Percentiles rank a stretch among this genome's conserved stretches.
Evolutionary conservation across 257 asterid genomes (phyloP).

Genomic region (Fraxinus pennsylvanica): DNA sequence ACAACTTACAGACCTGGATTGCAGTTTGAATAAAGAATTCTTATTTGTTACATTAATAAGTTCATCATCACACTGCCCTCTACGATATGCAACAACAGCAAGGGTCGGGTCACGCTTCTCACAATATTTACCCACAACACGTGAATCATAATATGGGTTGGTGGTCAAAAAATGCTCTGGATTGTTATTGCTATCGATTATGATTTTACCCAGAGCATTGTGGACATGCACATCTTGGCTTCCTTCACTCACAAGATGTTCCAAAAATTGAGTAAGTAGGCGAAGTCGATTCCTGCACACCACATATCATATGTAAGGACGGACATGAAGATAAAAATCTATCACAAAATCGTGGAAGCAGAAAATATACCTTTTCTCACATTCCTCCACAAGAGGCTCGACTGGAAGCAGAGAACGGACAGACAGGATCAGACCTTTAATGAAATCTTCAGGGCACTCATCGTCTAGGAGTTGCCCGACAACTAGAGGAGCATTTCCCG

Average conservation of each 20-base stretch:
- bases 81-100: constrained; percentile 97
- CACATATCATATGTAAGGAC: constrained; percentile 25
- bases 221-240: constrained; percentile 99
- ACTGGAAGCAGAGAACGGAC: constrained; percentile 98
- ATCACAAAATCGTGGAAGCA: background rate
- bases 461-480: constrained; percentile 98
- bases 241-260: constrained; percentile 99
- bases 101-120: constrained; percentile 99
- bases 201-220: constrained; percentile 97
- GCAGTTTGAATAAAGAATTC: constrained; percentile 94
- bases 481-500: constrained; percentile 98
- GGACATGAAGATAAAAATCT: constrained; percentile 19
- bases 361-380: constrained; percentile 82
- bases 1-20: constrained; percentile 73
- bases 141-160: constrained; percentile 95
- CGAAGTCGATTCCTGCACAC: constrained; percentile 93
- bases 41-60: constrained; percentile 91
- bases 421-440: constrained; percentile 91
- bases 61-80: constrained; percentile 98
- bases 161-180: constrained; percentile 99
- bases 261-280: constrained; percentile 92
- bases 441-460: constrained; percentile 98
- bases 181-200: constrained; percentile 94
- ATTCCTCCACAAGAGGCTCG: constrained; percentile 98
- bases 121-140: constrained; percentile 98